These are phyloP conservation scores for Tetragonia tetragonoides DNA, from an alignment of 148 eudicot genomes.

Conservation along the genomic window DNA sequence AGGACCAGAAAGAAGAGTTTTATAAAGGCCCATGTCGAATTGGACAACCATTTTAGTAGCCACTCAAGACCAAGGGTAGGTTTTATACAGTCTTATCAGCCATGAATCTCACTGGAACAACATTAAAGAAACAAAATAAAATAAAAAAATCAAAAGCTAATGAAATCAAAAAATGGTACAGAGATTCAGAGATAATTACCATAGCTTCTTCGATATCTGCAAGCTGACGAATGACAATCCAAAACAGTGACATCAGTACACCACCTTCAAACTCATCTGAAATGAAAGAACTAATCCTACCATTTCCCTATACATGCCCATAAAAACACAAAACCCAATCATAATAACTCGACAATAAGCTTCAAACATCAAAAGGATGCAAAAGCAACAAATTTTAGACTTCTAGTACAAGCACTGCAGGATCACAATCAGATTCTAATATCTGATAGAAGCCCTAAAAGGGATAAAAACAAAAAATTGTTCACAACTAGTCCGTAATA, in stretches of 20 bases:
- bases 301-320: constrained; percentile 20
- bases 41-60: too few species aligned
- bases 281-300: constrained; percentile 30
- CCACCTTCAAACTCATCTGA: constrained; percentile 41
- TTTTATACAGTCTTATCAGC: too few species aligned
- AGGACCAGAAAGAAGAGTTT: too few species aligned
- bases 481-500: too few species aligned
- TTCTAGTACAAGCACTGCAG: too few species aligned
- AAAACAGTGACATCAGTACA: constrained; percentile 59
- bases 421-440: too few species aligned
- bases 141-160: neutral
- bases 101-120: neutral
- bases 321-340: constrained; percentile 11
- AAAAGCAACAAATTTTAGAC: too few species aligned
- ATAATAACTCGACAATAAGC: neutral
- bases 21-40: too few species aligned
- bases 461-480: too few species aligned
- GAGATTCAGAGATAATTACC: constrained; percentile 37
- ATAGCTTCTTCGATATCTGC: constrained; percentile 60
- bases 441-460: too few species aligned
- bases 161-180: neutral
- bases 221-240: constrained; percentile 47
- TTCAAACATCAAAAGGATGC: too few species aligned
- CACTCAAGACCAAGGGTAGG: too few species aligned
- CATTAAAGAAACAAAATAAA: neutral